Base-by-base conservation (phyloP, 345 rosid species). In the Geranium rotundifolium region DNA sequence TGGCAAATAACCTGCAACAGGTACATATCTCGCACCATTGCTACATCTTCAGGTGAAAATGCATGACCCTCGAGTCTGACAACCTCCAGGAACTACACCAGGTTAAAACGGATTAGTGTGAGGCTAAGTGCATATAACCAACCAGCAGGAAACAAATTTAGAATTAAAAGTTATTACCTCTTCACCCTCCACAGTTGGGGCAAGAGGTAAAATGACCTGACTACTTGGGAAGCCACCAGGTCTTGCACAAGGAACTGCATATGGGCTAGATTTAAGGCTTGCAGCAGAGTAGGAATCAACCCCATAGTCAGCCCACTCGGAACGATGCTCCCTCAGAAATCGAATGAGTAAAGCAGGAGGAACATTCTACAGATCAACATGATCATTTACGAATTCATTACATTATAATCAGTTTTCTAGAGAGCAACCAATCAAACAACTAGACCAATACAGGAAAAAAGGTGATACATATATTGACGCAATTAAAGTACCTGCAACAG, bases 251-350 rank as follows among this genome's bases (percentile, higher is more conserved):
- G 98, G 98, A 69, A 87, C 85, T 56, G 87, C 84, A 58, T 82
- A 92, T n/a, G 97, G 90, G 71, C 80, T 89, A 50, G 93, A 77
- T 68, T 86, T 85, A 50, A 92, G 91, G 46, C 91, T 89, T 18
- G 91, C 80, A 9, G 93, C 89, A 63, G 98, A 85, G 71, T 89
- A 91, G 2, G 86, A 78, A 76, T 91, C 96, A 46, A 91, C 86
- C 13, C 91, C 98, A 58, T 85, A 84, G 76, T 92, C 96, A 62
- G 98, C 96, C 98, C 98, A 92, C 68, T 92, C 96, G 0, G 98
- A 89, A 1, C 98, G 96, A 71, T 92, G 98, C 68, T 92, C 98
- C 76, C 98, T 85, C 68, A 92, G 78, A 77, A 92, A 92, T 7
- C 90, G 93, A 69, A 89, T 87, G 68, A 92, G 82, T 52, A 92